A percentile compares a stretch with the other conserved stretches of the same genome.
phyloP scores from a whole-genome alignment of 495 filamentous ascomycete genomes.

The Xylaria curta region DNA sequence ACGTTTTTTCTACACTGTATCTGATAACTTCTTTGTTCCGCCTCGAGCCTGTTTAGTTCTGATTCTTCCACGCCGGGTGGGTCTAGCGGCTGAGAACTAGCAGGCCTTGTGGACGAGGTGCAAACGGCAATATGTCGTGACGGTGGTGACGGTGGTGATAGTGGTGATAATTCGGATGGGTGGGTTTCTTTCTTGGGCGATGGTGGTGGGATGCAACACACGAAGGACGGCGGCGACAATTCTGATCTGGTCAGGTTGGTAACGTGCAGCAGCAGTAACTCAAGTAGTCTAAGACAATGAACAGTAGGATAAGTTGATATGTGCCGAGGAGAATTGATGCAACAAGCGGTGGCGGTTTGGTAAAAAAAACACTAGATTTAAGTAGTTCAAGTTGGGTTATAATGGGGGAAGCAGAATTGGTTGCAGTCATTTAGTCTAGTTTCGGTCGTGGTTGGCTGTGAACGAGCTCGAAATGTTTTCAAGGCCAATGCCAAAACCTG shows the following conservation, averaged over 20 bases:
- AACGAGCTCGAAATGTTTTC: constrained; percentile 31
- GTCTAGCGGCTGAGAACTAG: neutral
- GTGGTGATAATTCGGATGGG: neutral
- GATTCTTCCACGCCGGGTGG: neutral
- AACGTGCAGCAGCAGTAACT: neutral
- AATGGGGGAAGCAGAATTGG: constrained; percentile 25
- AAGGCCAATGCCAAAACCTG: constrained; percentile 17
- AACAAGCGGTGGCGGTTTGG: constrained; percentile 14
- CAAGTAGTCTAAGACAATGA: neutral
- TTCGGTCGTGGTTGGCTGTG: constrained; percentile 17
- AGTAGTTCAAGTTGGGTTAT: constrained; percentile 12
- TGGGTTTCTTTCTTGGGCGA: neutral
- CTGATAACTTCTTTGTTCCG: neutral
- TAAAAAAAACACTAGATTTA: constrained; percentile 11
- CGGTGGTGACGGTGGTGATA: neutral
- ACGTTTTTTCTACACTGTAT: constrained; percentile 1
- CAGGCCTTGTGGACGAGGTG: neutral
- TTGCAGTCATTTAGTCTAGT: constrained; percentile 22
- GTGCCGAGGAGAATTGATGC: constrained; percentile 9
- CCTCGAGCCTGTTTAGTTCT: neutral
- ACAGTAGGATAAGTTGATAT: neutral
- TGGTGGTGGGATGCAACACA: neutral
- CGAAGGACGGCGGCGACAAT: neutral
- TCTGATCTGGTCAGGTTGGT: neutral
- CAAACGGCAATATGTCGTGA: neutral